Conservation (phyloP, 176 grass and related monocot species). For the Pontederia paniculata region DNA sequence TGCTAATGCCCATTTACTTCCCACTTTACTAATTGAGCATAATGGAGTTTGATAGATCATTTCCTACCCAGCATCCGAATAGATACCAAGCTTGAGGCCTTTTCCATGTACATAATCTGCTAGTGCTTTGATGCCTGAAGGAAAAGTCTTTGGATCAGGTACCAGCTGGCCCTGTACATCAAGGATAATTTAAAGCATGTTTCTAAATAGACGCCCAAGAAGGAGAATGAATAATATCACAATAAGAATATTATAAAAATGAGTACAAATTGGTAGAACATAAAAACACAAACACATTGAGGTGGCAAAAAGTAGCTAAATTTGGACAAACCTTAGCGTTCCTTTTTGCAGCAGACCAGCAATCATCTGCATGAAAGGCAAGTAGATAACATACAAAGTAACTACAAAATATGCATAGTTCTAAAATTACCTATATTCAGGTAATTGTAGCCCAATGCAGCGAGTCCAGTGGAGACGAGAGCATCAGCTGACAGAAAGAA, state of each 20-base stretch:
- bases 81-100: slow-evolving; percentile 86
- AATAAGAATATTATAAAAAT: no score
- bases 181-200: background rate
- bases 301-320: background rate
- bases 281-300: background rate
- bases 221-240: no score
- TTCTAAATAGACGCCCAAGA: background rate
- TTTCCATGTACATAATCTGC: slow-evolving; percentile 85
- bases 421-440: slow-evolving; percentile 62
- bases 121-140: slow-evolving; percentile 84
- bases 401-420: background rate
- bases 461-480: slow-evolving; percentile 62
- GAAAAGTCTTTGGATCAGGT: slow-evolving; percentile 81
- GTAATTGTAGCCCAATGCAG: slow-evolving; percentile 64
- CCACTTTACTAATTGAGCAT: background rate
- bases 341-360: slow-evolving; percentile 58
- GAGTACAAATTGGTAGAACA: background rate
- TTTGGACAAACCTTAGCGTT: slow-evolving; percentile 39
- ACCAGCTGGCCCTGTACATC: slow-evolving; percentile 54
- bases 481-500: slow-evolving; percentile 60
- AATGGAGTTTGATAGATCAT: background rate
- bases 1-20: background rate
- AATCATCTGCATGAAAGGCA: slow-evolving; percentile 56
- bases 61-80: slow-evolving; percentile 84
- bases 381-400: slow-evolving; percentile 1